These are phyloP conservation scores for Sonneratia caseolaris DNA, from an alignment of 345 rosid genomes.

Conservation along the genomic window DNA sequence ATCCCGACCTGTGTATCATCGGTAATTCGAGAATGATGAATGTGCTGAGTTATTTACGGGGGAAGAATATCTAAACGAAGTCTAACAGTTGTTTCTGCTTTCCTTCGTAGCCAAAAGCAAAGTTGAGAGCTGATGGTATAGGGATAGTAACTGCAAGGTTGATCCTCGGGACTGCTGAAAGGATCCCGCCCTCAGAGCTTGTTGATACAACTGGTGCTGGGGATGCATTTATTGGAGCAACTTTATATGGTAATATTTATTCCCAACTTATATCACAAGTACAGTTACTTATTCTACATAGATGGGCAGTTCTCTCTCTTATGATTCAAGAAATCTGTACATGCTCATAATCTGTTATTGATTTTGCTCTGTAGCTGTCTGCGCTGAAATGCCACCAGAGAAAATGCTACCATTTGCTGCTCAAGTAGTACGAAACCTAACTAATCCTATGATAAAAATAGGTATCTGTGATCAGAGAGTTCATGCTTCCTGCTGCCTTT, in stretches of 20 bases:
- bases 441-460: too few relatives aligned
- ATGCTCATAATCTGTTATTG: neutral
- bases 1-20: conserved; percentile 48
- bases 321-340: neutral
- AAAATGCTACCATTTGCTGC: conserved; percentile 38
- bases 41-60: neutral
- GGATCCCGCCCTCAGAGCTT: conserved; percentile 62
- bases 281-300: neutral
- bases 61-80: neutral
- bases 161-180: conserved; percentile 67
- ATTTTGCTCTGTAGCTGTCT: conserved; percentile 36
- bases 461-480: neutral
- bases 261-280: neutral
- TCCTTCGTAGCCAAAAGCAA: conserved; percentile 27
- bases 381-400: conserved; percentile 56
- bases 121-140: conserved; percentile 43
- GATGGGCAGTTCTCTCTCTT: too few relatives aligned
- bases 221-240: conserved; percentile 85
- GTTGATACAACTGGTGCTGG: conserved; percentile 92
- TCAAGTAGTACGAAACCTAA: too few relatives aligned
- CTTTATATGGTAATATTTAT: conserved; percentile 40
- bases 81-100: conserved; percentile 1
- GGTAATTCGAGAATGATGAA: conserved; percentile 20
- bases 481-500: neutral
- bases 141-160: conserved; percentile 61